phyloP scores from a whole-genome alignment of 352 stramenopile genomes.

The Phytophthora melonis region DNA sequence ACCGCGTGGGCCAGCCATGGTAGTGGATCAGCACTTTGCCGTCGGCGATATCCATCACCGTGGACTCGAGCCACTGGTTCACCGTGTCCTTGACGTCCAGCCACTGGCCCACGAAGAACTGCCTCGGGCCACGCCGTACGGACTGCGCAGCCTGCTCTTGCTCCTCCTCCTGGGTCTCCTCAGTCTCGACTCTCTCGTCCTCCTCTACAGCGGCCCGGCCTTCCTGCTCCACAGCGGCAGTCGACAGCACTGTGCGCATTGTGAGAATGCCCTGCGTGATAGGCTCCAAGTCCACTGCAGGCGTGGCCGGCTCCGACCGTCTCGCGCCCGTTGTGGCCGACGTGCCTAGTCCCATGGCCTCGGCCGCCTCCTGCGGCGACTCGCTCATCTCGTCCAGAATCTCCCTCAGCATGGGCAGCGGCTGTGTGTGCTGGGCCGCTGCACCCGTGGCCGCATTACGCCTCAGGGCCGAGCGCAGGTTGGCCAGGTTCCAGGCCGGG shows the following conservation, averaged over 20 bases:
- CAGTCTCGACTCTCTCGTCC: too few relatives aligned
- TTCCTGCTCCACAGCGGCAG: constrained; percentile 14
- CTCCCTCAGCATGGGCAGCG: constrained; percentile 50
- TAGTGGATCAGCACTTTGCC: constrained; percentile 96
- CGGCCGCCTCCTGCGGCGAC: constrained; percentile 36
- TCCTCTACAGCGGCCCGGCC: too few relatives aligned
- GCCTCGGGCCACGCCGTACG: constrained; percentile 46
- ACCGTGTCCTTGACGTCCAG: constrained; percentile 98
- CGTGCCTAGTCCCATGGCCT: constrained; percentile 39
- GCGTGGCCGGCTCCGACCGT: neutral
- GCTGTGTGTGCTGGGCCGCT: neutral
- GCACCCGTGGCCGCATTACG: neutral
- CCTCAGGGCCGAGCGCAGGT: constrained; percentile 60
- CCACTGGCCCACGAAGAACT: constrained; percentile 95
- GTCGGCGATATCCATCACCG: constrained; percentile 90
- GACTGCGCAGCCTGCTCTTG: constrained; percentile 1
- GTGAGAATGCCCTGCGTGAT: constrained; percentile 67
- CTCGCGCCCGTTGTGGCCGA: neutral
- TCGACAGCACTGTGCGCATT: constrained; percentile 64
- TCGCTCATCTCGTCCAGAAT: constrained; percentile 49
- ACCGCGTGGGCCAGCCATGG: constrained; percentile 96
- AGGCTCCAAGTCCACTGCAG: constrained; percentile 54
- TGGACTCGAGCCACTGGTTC: constrained; percentile 98
- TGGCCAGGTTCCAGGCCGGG: constrained; percentile 69
- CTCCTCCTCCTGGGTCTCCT: neutral